Percentiles rank a stretch among this genome's conserved stretches.
Conservation (phyloP, 768 basidiomycete species). For the Macrolepiota albuminosa region DNA sequence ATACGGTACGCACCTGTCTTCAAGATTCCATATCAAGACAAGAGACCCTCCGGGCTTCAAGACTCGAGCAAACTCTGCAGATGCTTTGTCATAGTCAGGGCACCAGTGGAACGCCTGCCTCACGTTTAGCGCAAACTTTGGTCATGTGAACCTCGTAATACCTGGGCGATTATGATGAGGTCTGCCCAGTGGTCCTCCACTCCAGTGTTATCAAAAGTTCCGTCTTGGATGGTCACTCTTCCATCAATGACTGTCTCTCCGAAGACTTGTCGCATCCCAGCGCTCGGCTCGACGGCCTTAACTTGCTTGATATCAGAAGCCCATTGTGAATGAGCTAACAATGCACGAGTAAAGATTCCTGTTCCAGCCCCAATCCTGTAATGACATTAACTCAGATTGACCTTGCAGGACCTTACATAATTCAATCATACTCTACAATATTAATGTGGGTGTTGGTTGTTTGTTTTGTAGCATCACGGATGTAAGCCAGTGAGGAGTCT, state of each 20-base stretch:
- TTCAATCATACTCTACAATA: constrained; percentile 51
- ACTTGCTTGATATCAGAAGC: constrained; percentile 45
- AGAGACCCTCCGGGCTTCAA: constrained; percentile 71
- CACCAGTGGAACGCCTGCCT: constrained; percentile 88
- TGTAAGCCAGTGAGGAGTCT: constrained; percentile 49
- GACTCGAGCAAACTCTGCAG: constrained; percentile 73
- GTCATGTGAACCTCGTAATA: constrained; percentile 17
- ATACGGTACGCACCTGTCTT: constrained; percentile 55
- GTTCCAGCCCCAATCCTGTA: constrained; percentile 78
- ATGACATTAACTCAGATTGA: neutral
- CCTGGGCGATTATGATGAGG: constrained; percentile 74
- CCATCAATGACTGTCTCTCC: constrained; percentile 46
- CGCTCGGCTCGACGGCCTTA: constrained; percentile 77
- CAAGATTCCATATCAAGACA: constrained; percentile 87
- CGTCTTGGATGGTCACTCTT: constrained; percentile 52
- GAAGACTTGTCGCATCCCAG: constrained; percentile 81
- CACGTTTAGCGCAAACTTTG: neutral
- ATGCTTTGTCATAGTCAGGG: constrained; percentile 68
- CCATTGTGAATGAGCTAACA: constrained; percentile 63
- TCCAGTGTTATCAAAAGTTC: constrained; percentile 65
- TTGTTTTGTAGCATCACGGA: constrained; percentile 42
- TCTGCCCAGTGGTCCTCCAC: constrained; percentile 70
- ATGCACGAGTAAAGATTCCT: constrained; percentile 82
- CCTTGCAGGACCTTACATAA: neutral
- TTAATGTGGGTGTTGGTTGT: constrained; percentile 44